These are phyloP conservation scores for Rosa chinensis DNA, from an alignment of 306 rosid genomes.

Conservation along the genomic window DNA sequence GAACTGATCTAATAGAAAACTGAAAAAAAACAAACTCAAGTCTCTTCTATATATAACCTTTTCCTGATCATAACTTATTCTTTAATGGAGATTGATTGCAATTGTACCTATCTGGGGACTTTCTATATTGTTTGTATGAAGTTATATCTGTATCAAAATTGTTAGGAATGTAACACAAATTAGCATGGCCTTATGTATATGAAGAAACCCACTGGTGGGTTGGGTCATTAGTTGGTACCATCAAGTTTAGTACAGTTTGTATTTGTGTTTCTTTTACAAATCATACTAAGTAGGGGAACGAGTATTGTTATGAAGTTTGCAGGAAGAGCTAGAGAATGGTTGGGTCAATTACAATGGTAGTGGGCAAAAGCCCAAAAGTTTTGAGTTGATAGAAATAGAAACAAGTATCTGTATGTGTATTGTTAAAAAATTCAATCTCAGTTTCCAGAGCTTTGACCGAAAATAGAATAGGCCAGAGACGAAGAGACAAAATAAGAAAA, in stretches of 20 bases:
- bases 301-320: neutral
- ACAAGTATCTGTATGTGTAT: no score
- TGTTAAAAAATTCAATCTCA: neutral
- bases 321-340: no score
- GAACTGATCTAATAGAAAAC: neutral
- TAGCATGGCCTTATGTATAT: neutral
- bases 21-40: no score
- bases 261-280: neutral
- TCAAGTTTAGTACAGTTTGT: no score
- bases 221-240: neutral
- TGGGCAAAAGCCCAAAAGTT: no score
- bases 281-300: neutral
- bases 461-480: neutral
- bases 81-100: neutral
- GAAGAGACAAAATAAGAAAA: neutral
- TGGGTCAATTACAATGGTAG: no score
- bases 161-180: neutral
- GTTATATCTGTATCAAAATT: neutral
- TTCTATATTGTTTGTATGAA: neutral
- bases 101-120: neutral
- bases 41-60: neutral
- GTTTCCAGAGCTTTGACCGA: neutral
- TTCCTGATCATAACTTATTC: neutral
- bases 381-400: no score
- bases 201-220: neutral